A percentile compares a stretch with the other conserved stretches of the same genome.
Evolutionary conservation across 495 filamentous ascomycete genomes (phyloP).

Genomic region (Lasiosphaeria miniovina): DNA sequence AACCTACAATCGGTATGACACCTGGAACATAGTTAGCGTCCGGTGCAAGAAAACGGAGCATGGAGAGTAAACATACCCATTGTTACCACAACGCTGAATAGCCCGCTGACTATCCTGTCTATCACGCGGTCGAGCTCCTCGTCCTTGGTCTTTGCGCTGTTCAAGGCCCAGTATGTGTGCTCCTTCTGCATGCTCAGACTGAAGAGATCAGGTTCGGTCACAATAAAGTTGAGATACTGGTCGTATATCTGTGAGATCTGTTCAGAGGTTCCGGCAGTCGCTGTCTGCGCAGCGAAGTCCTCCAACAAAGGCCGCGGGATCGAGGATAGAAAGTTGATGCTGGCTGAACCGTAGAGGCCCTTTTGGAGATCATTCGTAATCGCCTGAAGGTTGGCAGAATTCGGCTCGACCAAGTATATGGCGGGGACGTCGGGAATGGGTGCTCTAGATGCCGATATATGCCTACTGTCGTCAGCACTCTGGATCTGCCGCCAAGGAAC

Average conservation of each 20-base stretch:
- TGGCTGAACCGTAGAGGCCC: conserved; percentile 87
- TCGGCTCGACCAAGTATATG: conserved; percentile 93
- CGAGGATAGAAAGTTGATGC: conserved; percentile 96
- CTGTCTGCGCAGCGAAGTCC: conserved; percentile 90
- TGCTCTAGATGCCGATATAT: conserved; percentile 77
- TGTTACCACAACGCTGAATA: conserved; percentile 96
- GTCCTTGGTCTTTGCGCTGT: conserved; percentile 87
- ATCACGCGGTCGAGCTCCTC: conserved; percentile 82
- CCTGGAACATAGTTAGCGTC: conserved; percentile 40
- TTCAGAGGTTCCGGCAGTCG: conserved; percentile 76
- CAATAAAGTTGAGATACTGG: conserved; percentile 97
- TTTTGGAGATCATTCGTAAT: conserved; percentile 87
- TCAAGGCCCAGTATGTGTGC: conserved; percentile 84
- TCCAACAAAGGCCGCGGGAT: conserved; percentile 90
- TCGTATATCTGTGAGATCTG: conserved; percentile 91
- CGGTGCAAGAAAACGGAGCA: not conserved
- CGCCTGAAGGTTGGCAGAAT: conserved; percentile 67
- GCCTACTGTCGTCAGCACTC: conserved; percentile 32
- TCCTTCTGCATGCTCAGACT: conserved; percentile 87
- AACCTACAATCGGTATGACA: conserved; percentile 71
- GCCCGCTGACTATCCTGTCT: conserved; percentile 86
- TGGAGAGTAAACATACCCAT: conserved; percentile 61
- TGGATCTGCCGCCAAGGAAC: not conserved
- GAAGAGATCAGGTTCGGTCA: conserved; percentile 93
- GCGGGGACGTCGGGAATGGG: conserved; percentile 96